Percentiles rank a stretch among this genome's conserved stretches.
phyloP scores from a whole-genome alignment of 495 filamentous ascomycete species.

The Aspergillus kassunensis region DNA sequence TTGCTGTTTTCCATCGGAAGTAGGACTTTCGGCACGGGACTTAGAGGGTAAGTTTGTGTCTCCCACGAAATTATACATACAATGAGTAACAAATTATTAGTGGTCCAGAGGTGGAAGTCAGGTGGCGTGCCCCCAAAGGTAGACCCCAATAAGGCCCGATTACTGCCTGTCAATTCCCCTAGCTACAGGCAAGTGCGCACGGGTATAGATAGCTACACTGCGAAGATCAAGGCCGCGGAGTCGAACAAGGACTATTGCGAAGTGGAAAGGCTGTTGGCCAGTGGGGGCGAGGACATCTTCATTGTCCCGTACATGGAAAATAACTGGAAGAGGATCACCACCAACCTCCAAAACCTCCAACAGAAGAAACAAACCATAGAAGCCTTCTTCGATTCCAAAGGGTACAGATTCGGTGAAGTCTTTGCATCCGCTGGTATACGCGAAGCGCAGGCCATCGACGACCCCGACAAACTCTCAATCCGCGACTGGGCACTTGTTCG shows the following conservation, averaged over 20 bases:
- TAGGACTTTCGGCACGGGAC: not conserved
- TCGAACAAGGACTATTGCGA: not conserved
- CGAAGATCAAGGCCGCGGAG: not conserved
- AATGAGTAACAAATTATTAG: not conserved
- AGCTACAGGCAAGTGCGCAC: not conserved
- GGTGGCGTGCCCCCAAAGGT: not conserved
- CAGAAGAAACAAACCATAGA: not conserved
- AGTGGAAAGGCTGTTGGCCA: not conserved
- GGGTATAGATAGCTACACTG: not conserved
- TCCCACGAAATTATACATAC: no score
- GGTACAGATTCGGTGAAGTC: not conserved
- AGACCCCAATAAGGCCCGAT: not conserved
- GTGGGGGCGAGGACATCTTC: not conserved
- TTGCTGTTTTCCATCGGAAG: not conserved
- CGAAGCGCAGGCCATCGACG: not conserved
- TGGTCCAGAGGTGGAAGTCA: not conserved
- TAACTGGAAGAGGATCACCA: not conserved
- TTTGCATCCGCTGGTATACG: not conserved
- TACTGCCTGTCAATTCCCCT: not conserved
- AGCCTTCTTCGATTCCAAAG: not conserved
- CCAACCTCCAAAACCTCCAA: not conserved
- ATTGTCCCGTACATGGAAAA: not conserved
- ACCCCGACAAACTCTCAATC: not conserved
- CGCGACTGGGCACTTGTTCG: conserved; percentile 1
- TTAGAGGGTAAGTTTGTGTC: not conserved